Evolutionary conservation across 768 basidiomycete genomes (phyloP).

Genomic region (Calocera viscosa): DNA sequence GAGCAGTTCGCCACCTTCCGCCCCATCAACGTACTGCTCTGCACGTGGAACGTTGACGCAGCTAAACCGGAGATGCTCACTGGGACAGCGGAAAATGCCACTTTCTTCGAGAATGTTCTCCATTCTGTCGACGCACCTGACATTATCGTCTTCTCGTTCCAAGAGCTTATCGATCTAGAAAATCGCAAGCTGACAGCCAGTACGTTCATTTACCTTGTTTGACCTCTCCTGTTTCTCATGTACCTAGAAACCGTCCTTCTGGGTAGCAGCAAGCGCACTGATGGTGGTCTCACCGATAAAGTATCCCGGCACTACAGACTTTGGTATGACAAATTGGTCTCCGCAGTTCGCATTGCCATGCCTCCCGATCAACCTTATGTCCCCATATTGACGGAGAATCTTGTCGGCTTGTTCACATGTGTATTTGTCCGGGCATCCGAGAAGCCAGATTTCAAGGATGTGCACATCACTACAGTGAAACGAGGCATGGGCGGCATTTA

Average conservation of each 20-base stretch:
- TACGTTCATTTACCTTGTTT: constrained; percentile 21
- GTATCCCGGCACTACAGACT: constrained; percentile 76
- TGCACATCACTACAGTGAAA: constrained; percentile 72
- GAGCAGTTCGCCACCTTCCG: constrained; percentile 67
- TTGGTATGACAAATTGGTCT: constrained; percentile 72
- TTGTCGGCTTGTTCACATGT: constrained; percentile 76
- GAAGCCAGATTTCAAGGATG: constrained; percentile 46
- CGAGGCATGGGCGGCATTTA: constrained; percentile 85
- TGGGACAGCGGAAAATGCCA: constrained; percentile 55
- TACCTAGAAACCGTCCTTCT: constrained; percentile 63
- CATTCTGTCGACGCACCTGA: constrained; percentile 64
- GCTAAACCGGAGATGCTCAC: constrained; percentile 63
- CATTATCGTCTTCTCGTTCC: constrained; percentile 86
- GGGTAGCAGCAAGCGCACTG: constrained; percentile 55
- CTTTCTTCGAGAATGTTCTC: constrained; percentile 69
- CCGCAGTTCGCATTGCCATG: constrained; percentile 62
- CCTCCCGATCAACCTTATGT: constrained; percentile 63
- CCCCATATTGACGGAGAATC: constrained; percentile 70
- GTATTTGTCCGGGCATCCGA: constrained; percentile 63
- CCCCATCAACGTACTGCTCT: constrained; percentile 58
- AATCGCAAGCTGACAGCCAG: constrained; percentile 77
- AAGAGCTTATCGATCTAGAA: constrained; percentile 94
- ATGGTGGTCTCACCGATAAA: constrained; percentile 57
- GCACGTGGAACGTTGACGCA: constrained; percentile 90
- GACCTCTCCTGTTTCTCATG: not conserved